phyloP scores from a whole-genome alignment of 2,329 filamentous ascomycete species.

The Parafenestella ontariensis region DNA sequence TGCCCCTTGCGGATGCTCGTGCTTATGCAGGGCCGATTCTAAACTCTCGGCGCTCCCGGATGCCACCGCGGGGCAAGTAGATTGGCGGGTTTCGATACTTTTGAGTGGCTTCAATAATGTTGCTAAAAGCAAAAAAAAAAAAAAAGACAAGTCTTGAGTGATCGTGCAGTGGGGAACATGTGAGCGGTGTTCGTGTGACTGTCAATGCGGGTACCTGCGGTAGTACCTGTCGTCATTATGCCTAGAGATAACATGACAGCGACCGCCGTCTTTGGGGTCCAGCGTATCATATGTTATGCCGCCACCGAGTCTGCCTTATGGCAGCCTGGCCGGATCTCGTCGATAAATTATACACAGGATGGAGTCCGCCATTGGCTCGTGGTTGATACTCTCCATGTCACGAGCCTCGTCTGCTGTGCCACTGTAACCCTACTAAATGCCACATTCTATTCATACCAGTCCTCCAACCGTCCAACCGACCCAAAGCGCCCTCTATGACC shows the following conservation, averaged over 20 bases:
- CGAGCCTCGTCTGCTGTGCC: conserved; percentile 2
- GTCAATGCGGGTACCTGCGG: neutral
- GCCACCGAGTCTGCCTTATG: neutral
- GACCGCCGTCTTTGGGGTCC: neutral
- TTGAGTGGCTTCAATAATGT: neutral
- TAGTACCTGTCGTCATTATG: neutral
- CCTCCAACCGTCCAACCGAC: neutral
- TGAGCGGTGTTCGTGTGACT: neutral
- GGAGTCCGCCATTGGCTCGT: neutral
- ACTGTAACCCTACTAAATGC: neutral
- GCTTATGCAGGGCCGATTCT: conserved; percentile 19
- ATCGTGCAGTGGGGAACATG: neutral
- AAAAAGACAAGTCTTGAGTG: neutral
- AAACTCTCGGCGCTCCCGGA: neutral
- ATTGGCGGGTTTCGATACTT: neutral
- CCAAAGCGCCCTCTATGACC: neutral
- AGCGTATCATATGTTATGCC: neutral
- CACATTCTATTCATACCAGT: neutral
- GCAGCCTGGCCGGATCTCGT: neutral
- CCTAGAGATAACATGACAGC: neutral
- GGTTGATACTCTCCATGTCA: neutral
- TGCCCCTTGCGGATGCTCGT: conserved; percentile 14
- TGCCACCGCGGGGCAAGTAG: neutral
- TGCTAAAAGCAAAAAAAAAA: no score
- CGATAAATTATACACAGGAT: neutral